Base-by-base conservation (phyloP, 2,329 filamentous ascomycete genomes). In the Colletotrichum chlorophyti region DNA sequence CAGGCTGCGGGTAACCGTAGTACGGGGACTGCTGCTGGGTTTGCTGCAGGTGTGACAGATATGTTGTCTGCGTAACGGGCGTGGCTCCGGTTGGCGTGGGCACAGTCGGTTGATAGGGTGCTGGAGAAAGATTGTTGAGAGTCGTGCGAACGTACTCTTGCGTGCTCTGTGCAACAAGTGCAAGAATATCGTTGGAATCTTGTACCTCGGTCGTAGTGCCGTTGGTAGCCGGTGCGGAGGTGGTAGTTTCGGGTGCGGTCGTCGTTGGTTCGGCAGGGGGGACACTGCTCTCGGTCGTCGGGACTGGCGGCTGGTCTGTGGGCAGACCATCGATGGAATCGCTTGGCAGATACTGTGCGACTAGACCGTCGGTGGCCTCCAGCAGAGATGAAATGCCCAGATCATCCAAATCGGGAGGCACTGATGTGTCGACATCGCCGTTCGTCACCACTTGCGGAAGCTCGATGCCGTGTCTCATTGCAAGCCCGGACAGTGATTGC, bases 131-230 rank as follows among this genome's bases (percentile, higher is more conserved):
- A 21, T 74, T 75, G 59, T 77, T 72, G 7, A 79, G 65, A 3
- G 76, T 79, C 5, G 73, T 79, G 54, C 74, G 74, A 35, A 79
- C 76, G 49, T 79, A 79, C 53, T 78, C 75, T 9, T 73, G 74
- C 1, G 76, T 79, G 61, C 76, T 78, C 62, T 77, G 74, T 0
- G 74, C 76, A 10, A 79, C 76, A 19, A 78, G 65, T 7, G 76
- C 76, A 58, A 77, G 73, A 6, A 79, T 66, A 37, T 78, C 76
- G 59, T 78, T 74, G 47, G 76, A 76, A 53, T 79, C 75, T 7
- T 70, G 75, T 58, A 68, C 69, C 40, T 60, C 43, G 8, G 48
- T 60, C 29, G 59, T 60, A 27, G 68, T 64, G 35, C 64, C 69
- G 53, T 69, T 67, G 41, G 65, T 29, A 12, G 63, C 53, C 17